phyloP scores from a whole-genome alignment of 2,329 filamentous ascomycete species.

The Drechslerella coelobrocha region DNA sequence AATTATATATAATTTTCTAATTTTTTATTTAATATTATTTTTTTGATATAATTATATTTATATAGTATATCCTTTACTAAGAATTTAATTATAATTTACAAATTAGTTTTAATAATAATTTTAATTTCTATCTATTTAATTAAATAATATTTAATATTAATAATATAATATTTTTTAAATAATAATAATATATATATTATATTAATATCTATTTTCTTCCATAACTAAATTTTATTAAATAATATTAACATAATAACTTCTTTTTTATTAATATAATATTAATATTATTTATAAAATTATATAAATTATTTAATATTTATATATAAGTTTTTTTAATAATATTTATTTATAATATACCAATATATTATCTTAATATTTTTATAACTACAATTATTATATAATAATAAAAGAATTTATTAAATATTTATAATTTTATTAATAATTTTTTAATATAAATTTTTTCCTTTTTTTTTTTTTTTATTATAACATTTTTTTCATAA shows the following conservation, averaged over 20 bases:
- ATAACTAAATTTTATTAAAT: too few relatives aligned
- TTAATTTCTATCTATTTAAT: conserved; percentile 1
- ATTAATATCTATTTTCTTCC: too few relatives aligned
- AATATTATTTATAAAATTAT: conserved; percentile 1
- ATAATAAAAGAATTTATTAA: not conserved
- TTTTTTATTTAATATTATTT: not conserved
- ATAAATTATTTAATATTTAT: conserved; percentile 1
- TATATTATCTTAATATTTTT: not conserved
- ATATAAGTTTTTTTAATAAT: not conserved
- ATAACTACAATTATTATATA: not conserved
- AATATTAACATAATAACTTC: too few relatives aligned
- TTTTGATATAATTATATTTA: not conserved
- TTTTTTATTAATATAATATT: not conserved
- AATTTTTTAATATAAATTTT: conserved; percentile 1
- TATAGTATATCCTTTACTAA: not conserved
- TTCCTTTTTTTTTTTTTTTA: not conserved
- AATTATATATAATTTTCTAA: not conserved
- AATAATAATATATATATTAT: not conserved
- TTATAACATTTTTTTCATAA: not conserved
- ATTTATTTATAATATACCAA: not conserved
- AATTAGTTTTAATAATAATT: not conserved
- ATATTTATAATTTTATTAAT: not conserved
- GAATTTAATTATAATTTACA: not conserved
- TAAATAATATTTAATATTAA: not conserved
- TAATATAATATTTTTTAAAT: not conserved